phyloP scores from a whole-genome alignment of 768 basidiomycete species.

The Macrolepiota fuliginosa region DNA sequence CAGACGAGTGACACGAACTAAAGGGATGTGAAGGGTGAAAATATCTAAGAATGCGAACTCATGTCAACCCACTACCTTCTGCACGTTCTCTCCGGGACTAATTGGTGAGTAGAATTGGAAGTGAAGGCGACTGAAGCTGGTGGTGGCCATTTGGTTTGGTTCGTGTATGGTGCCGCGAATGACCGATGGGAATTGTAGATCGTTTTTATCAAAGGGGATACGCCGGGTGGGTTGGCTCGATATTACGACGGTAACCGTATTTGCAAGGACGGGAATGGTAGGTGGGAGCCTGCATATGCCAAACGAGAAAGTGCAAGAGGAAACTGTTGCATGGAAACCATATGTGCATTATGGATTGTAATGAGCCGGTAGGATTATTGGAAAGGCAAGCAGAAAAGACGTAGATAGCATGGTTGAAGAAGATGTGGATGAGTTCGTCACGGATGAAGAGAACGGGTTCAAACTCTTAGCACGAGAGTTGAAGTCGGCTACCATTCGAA shows the following conservation, averaged over 20 bases:
- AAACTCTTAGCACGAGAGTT: background rate
- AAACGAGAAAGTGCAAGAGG: background rate
- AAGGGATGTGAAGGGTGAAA: background rate
- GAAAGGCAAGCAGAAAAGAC: background rate
- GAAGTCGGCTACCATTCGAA: constrained; percentile 36
- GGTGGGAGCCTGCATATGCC: constrained; percentile 1
- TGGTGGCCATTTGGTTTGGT: background rate
- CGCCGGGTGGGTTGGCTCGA: background rate
- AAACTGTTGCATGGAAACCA: background rate
- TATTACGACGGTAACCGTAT: background rate
- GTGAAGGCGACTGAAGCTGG: background rate
- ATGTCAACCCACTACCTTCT: background rate
- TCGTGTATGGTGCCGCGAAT: background rate
- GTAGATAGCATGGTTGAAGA: background rate
- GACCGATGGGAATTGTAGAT: background rate
- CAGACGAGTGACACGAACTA: background rate
- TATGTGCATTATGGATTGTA: background rate
- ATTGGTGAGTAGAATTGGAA: background rate
- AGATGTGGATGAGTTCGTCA: background rate
- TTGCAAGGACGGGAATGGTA: background rate
- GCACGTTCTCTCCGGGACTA: background rate
- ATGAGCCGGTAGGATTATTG: background rate
- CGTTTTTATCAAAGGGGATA: background rate
- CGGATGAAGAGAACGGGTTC: background rate
- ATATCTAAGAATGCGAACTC: background rate